Conservation (phyloP, 83 land plant genomes). For the Isoetes engelmannii region DNA sequence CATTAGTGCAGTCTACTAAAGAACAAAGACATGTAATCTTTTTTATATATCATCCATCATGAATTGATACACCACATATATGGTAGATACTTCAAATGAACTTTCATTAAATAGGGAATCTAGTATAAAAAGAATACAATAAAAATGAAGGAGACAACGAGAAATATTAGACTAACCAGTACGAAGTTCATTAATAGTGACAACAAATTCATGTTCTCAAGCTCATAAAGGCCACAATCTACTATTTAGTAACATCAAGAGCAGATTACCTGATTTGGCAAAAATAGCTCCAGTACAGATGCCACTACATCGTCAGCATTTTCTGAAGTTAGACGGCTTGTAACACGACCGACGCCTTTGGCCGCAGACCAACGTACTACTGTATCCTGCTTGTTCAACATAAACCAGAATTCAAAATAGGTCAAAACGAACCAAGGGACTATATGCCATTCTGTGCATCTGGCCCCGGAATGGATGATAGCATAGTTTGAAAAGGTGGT, state of each 20-base stretch:
- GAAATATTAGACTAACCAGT: neutral
- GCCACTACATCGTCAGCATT: slow-evolving; percentile 83
- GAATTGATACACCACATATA: too few relatives aligned
- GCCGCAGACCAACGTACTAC: slow-evolving; percentile 99
- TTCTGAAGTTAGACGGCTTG: slow-evolving; percentile 63
- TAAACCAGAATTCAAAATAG: too few relatives aligned
- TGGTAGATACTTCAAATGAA: too few relatives aligned
- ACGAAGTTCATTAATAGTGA: neutral
- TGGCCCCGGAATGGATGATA: too few relatives aligned
- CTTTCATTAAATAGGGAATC: neutral
- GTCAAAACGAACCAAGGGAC: too few relatives aligned
- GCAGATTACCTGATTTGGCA: slow-evolving; percentile 57
- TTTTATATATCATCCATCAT: too few relatives aligned
- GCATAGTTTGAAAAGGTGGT: too few relatives aligned
- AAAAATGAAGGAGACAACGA: neutral
- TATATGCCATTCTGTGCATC: too few relatives aligned
- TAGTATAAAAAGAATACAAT: neutral
- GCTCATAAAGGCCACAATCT: neutral
- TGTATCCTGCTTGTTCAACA: slow-evolving; percentile 55
- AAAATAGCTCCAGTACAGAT: slow-evolving; percentile 82
- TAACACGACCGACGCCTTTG: slow-evolving; percentile 88
- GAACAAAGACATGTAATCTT: too few relatives aligned
- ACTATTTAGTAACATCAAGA: neutral
- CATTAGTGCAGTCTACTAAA: too few relatives aligned
- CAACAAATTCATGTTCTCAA: neutral